Conservation (phyloP, 345 rosid species). For the Ceriops zippeliana region DNA sequence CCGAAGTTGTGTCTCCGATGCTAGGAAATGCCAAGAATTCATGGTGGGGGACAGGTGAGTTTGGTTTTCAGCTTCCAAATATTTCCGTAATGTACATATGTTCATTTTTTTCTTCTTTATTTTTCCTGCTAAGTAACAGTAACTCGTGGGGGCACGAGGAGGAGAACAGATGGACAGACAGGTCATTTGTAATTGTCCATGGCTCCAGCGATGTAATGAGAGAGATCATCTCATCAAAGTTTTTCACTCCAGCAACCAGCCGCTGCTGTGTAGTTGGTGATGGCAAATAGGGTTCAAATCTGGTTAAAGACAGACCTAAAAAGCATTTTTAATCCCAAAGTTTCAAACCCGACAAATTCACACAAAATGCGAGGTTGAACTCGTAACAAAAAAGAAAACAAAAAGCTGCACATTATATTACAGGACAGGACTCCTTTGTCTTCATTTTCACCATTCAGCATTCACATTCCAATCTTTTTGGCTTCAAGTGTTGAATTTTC, state of each 20-base stretch:
- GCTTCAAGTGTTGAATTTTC: neutral
- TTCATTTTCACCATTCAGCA: neutral
- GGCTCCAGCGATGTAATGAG: neutral
- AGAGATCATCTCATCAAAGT: neutral
- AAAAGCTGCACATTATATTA: neutral
- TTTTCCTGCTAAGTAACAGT: neutral
- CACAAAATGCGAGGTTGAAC: too few species aligned
- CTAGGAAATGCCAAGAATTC: conserved; percentile 9
- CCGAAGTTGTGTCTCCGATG: too few species aligned
- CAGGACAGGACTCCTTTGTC: neutral
- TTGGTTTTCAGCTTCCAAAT: conserved; percentile 4
- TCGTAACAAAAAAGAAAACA: too few species aligned
- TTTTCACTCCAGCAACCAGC: too few species aligned
- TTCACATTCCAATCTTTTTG: neutral
- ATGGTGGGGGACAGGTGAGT: neutral
- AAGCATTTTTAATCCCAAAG: too few species aligned
- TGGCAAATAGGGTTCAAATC: too few species aligned
- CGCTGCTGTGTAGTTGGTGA: too few species aligned
- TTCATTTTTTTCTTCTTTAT: neutral
- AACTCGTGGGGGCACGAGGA: neutral
- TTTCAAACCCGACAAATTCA: too few species aligned
- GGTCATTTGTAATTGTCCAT: neutral
- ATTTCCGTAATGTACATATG: neutral
- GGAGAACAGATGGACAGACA: neutral
- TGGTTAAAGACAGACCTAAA: too few species aligned